Conservation (phyloP, 257 asterid genomes). For the Penstemon eatonii region DNA sequence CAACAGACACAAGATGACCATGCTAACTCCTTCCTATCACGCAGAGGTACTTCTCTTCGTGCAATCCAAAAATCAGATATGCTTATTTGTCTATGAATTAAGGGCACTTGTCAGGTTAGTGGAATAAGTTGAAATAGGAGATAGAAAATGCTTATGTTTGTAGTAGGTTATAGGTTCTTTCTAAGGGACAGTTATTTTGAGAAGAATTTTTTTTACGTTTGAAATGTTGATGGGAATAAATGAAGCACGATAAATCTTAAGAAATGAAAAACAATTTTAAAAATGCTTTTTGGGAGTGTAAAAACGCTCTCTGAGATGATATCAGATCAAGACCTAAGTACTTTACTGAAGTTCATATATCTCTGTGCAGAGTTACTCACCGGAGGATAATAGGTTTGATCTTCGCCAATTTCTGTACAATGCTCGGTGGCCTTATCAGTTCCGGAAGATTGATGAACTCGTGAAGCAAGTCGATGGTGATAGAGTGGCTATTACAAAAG, state of each 20-base stretch:
- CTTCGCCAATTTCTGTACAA: constrained; percentile 68
- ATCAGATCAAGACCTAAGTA: background rate
- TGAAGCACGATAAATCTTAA: too few species aligned
- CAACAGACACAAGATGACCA: constrained; percentile 95
- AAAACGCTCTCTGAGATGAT: too few species aligned
- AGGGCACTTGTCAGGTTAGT: too few species aligned
- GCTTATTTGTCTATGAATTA: background rate
- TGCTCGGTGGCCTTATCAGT: constrained; percentile 67
- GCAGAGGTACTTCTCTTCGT: constrained; percentile 59
- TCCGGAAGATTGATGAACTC: constrained; percentile 65
- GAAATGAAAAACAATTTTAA: too few species aligned
- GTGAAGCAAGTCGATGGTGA: constrained; percentile 46
- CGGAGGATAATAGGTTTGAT: constrained; percentile 74
- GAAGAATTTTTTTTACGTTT: too few species aligned
- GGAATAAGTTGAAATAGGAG: too few species aligned
- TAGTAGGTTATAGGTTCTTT: too few species aligned
- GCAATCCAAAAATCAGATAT: background rate
- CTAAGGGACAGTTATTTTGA: too few species aligned
- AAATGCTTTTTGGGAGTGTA: too few species aligned
- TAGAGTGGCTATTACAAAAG: constrained; percentile 27
- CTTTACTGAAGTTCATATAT: constrained; percentile 14
- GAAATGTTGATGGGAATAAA: too few species aligned
- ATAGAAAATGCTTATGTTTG: too few species aligned
- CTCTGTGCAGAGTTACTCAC: constrained; percentile 48
- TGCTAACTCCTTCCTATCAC: constrained; percentile 88